These are phyloP conservation scores for Hirsutella minnesotensis DNA, from an alignment of 2,329 filamentous ascomycete species.

Conservation along the genomic window DNA sequence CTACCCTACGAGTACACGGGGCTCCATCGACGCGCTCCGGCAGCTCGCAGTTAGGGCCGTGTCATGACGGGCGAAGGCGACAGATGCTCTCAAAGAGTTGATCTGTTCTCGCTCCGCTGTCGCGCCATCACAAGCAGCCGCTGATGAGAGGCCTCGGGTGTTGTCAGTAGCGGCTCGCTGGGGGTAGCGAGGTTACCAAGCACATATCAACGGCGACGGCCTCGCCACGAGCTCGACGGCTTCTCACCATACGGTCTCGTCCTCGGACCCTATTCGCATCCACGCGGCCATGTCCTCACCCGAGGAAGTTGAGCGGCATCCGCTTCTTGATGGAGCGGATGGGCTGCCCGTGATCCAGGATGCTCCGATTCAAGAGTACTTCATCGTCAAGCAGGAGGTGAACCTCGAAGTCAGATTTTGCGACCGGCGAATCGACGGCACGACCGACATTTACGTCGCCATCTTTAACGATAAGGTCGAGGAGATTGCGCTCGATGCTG, in stretches of 20 bases:
- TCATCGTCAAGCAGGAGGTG: constrained; percentile 73
- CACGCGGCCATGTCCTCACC: constrained; percentile 4
- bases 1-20: neutral
- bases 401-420: constrained; percentile 83
- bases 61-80: neutral
- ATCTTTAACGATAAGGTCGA: constrained; percentile 45
- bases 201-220: too few relatives aligned
- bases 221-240: neutral
- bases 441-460: constrained; percentile 70
- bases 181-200: neutral
- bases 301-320: constrained; percentile 9
- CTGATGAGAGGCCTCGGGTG: neutral
- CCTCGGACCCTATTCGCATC: neutral
- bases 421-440: constrained; percentile 61
- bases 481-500: constrained; percentile 48
- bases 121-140: neutral
- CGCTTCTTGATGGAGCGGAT: constrained; percentile 19
- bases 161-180: neutral
- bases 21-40: too few relatives aligned
- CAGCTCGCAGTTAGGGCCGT: neutral
- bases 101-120: too few relatives aligned
- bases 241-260: neutral
- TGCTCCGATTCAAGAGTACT: constrained; percentile 25
- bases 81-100: neutral
- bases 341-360: constrained; percentile 22